Evolutionary conservation across 805 yeast species (phyloP).

Genomic region (Yarrowia phangngaensis): DNA sequence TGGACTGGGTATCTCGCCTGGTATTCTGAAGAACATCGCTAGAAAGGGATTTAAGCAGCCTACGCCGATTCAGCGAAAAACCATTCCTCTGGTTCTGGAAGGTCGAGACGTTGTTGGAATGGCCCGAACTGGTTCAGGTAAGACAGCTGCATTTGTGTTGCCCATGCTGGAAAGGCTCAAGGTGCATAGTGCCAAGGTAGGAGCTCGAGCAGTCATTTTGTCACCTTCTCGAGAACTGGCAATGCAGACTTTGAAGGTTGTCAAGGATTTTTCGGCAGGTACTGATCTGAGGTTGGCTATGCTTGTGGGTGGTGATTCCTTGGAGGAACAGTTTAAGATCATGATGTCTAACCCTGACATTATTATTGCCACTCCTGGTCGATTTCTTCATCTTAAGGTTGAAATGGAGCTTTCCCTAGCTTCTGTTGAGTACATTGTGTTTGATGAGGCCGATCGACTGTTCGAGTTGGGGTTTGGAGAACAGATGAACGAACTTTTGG

Average conservation of each 20-base stretch:
- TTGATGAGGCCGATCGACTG: slow-evolving; percentile 95
- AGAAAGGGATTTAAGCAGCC: slow-evolving; percentile 91
- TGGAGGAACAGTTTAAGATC: slow-evolving; percentile 90
- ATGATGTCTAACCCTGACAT: slow-evolving; percentile 95
- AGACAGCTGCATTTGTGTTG: slow-evolving; percentile 92
- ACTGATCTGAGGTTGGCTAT: slow-evolving; percentile 76
- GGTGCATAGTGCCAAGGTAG: slow-evolving; percentile 78
- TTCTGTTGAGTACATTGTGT: slow-evolving; percentile 83
- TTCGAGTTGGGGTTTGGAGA: slow-evolving; percentile 96
- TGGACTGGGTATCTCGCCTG: slow-evolving; percentile 80
- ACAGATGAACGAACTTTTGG: slow-evolving; percentile 83
- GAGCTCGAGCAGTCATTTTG: slow-evolving; percentile 80
- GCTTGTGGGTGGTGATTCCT: slow-evolving; percentile 96
- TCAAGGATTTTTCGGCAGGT: slow-evolving; percentile 81
- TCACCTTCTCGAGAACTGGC: slow-evolving; percentile 98
- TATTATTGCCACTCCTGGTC: slow-evolving; percentile 94
- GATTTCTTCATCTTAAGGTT: slow-evolving; percentile 90
- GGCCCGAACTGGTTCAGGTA: slow-evolving; percentile 99
- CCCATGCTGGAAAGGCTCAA: slow-evolving; percentile 86
- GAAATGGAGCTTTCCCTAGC: slow-evolving; percentile 88
- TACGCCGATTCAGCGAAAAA: slow-evolving; percentile 95
- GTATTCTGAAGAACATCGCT: slow-evolving; percentile 61
- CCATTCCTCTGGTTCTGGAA: slow-evolving; percentile 84
- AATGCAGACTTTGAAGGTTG: slow-evolving; percentile 80
- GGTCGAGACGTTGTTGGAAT: slow-evolving; percentile 95